phyloP scores from a whole-genome alignment of 768 basidiomycete species.

The Suillus subaureus region DNA sequence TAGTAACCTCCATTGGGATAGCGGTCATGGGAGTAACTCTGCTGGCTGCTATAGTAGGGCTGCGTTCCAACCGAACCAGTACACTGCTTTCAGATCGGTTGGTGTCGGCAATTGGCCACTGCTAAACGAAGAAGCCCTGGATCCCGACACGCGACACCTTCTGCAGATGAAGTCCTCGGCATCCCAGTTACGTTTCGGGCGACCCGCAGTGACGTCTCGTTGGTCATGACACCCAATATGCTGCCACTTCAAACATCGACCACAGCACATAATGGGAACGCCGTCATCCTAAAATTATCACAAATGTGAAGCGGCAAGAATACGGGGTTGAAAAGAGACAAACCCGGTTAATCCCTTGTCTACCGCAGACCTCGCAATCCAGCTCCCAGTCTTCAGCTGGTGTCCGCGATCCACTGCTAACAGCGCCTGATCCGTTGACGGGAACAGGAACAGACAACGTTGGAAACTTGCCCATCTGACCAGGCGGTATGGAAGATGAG shows the following conservation, averaged over 20 bases:
- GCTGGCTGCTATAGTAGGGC: constrained; percentile 16
- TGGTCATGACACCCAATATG: constrained; percentile 85
- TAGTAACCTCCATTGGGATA: constrained; percentile 20
- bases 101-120: constrained; percentile 6
- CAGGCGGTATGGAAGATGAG: neutral
- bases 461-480: constrained; percentile 12
- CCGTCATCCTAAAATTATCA: constrained; percentile 67
- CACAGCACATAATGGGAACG: constrained; percentile 79
- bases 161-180: constrained; percentile 80
- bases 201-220: constrained; percentile 64
- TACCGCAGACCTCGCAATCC: constrained; percentile 84
- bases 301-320: constrained; percentile 12
- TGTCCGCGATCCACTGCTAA: constrained; percentile 48
- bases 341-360: constrained; percentile 73
- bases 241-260: constrained; percentile 84
- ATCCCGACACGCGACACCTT: constrained; percentile 44
- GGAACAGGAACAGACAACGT: constrained; percentile 7
- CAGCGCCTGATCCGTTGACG: constrained; percentile 27
- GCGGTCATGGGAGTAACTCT: constrained; percentile 20
- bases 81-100: constrained; percentile 10
- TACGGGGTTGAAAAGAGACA: constrained; percentile 25
- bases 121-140: constrained; percentile 15
- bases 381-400: constrained; percentile 80
- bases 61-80: constrained; percentile 15
- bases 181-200: constrained; percentile 79